Evolutionary conservation across 2,329 filamentous ascomycete genomes (phyloP).

Genomic region (Curvularia eragrostidis): DNA sequence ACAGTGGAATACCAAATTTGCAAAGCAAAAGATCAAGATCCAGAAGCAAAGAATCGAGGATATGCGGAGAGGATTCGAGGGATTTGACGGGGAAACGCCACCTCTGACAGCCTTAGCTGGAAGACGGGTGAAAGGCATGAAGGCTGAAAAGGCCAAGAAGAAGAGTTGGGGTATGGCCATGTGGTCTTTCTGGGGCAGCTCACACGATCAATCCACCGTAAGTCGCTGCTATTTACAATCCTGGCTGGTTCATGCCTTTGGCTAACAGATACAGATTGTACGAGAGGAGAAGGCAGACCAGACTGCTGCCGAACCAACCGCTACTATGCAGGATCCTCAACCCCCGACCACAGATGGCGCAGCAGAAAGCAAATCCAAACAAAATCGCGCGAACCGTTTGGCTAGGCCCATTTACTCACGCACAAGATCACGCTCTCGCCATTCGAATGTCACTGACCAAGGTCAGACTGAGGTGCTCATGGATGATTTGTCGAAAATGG

Average conservation of each 20-base stretch:
- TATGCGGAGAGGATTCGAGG: slow-evolving; percentile 72
- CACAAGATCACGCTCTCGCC: slow-evolving; percentile 39
- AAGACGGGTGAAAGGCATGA: slow-evolving; percentile 61
- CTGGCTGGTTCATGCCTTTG: slow-evolving; percentile 2
- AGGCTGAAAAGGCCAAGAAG: slow-evolving; percentile 61
- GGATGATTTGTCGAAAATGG: slow-evolving; percentile 33
- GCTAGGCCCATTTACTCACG: slow-evolving; percentile 15
- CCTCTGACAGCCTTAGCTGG: slow-evolving; percentile 85
- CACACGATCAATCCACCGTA: slow-evolving; percentile 81
- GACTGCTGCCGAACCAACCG: slow-evolving; percentile 36
- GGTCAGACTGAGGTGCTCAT: slow-evolving; percentile 36
- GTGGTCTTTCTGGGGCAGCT: slow-evolving; percentile 88
- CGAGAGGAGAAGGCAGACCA: slow-evolving; percentile 45
- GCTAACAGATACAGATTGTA: slow-evolving; percentile 36
- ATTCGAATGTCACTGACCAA: slow-evolving; percentile 42
- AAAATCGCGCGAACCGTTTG: slow-evolving; percentile 16
- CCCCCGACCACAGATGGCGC: slow-evolving; percentile 47
- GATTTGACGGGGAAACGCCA: slow-evolving; percentile 75
- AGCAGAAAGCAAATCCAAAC: slow-evolving; percentile 16
- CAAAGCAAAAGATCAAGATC: slow-evolving; percentile 71
- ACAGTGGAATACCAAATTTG: slow-evolving; percentile 76
- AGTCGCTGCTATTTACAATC: slow-evolving; percentile 9
- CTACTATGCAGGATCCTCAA: slow-evolving; percentile 24
- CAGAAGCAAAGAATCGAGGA: slow-evolving; percentile 77
- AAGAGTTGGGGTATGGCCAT: slow-evolving; percentile 79